Evolutionary conservation across 2,329 filamentous ascomycete species (phyloP).

Genomic region (Huntiella omanensis): DNA sequence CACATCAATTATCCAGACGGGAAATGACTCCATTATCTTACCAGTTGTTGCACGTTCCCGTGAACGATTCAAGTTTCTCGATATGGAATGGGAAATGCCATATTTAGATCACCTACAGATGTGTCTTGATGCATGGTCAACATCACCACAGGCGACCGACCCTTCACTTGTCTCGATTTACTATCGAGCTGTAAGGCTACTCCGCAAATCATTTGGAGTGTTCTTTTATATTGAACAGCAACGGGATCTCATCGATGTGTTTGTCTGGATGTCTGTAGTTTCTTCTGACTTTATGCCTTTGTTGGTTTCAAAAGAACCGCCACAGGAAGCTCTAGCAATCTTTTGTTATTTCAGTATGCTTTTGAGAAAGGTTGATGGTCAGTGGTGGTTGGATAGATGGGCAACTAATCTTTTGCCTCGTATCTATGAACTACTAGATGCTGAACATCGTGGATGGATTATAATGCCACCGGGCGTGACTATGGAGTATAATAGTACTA

Average conservation of each 20-base stretch:
- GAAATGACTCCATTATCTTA: slow-evolving; percentile 5
- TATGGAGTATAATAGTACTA: neutral
- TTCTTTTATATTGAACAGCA: slow-evolving; percentile 11
- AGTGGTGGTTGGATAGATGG: slow-evolving; percentile 23
- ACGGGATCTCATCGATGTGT: slow-evolving; percentile 21
- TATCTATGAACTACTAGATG: slow-evolving; percentile 19
- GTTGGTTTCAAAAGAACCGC: slow-evolving; percentile 15
- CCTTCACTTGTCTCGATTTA: slow-evolving; percentile 15
- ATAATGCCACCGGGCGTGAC: slow-evolving; percentile 11
- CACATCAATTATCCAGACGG: slow-evolving; percentile 8
- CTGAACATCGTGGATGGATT: slow-evolving; percentile 20
- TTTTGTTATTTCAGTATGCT: slow-evolving; percentile 20
- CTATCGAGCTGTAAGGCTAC: slow-evolving; percentile 17
- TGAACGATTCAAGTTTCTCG: slow-evolving; percentile 10
- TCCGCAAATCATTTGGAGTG: slow-evolving; percentile 18
- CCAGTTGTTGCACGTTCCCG: slow-evolving; percentile 11
- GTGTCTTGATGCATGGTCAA: slow-evolving; percentile 12
- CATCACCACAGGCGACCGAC: slow-evolving; percentile 5
- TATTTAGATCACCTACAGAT: slow-evolving; percentile 14
- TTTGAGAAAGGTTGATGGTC: slow-evolving; percentile 16
- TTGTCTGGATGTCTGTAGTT: slow-evolving; percentile 22
- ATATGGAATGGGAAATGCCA: slow-evolving; percentile 11
- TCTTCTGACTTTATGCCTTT: slow-evolving; percentile 20
- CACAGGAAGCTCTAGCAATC: slow-evolving; percentile 18
- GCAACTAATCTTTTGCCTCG: slow-evolving; percentile 17